Base-by-base conservation (phyloP, 2,329 filamentous ascomycete genomes). In the Arthrobotrys pseudoclavata region DNA sequence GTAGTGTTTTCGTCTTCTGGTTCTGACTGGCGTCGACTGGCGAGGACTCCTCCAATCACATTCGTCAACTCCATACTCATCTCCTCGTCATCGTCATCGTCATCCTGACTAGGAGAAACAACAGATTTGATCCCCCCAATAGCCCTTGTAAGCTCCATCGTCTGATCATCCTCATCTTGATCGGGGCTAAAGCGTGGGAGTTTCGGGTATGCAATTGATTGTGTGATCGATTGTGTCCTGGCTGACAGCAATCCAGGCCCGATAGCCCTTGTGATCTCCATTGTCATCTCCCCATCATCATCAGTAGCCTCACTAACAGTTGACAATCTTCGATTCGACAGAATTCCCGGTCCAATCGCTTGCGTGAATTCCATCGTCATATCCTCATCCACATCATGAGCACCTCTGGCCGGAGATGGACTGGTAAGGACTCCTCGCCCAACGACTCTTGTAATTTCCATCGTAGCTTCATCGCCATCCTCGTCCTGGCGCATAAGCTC, bases 41-140 rank as follows among this genome's bases (percentile, higher is more conserved):
- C 61, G 20, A 97, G 84, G 67, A 98, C 97, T 2, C 91, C 89
- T 7, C 95, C 95, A 66, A 97, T 86, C 7, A 89, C 92, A 68
- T 89, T 89, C 1, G 95, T 97, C 6, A 97, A 92, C 81, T 98
- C 95, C 95, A 98, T 97, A 2, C 80, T 82, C 64, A 81, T 80
- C 12, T 80, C 81, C 45, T 82, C 81, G 45, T 78, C 79, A 1
- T 74, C 79, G 0, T 68, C 71, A 26, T 75, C 72, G 10, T 66
- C 47, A 50, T 61, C 50, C 10, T 72, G 50, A 48, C 47, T 42
- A 45, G 37, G 66, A 31, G 15, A 75, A 29, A 40, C 48, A 26
- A n/a, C 66, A 57, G 57, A 64, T 31, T 53, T 77, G 50, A 89
- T 89, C n/a, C 87, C 85, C 3, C 88, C 88, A 52, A 89, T 84